phyloP scores from a whole-genome alignment of 495 filamentous ascomycete genomes.

The Penicillium mononematosum region DNA sequence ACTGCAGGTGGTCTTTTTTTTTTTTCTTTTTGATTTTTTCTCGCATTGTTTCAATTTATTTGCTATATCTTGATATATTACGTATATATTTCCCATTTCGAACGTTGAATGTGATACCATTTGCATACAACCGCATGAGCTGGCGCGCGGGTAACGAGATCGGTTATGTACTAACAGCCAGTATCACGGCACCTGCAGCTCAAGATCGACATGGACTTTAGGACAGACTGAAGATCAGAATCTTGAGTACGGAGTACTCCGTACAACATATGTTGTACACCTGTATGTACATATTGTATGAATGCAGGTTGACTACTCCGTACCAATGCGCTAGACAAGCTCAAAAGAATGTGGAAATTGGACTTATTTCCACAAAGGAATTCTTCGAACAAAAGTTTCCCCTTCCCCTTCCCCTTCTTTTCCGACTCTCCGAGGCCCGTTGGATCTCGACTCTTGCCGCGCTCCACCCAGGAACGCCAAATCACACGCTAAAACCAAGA shows the following conservation, averaged over 20 bases:
- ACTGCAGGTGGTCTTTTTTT: not conserved
- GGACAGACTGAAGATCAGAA: no score
- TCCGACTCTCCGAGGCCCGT: constrained; percentile 1
- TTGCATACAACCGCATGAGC: constrained; percentile 1
- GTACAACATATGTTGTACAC: no score
- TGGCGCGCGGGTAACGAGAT: constrained; percentile 10
- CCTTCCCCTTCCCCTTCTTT: not conserved
- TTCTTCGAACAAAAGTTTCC: not conserved
- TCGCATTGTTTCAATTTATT: not conserved
- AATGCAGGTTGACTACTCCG: not conserved
- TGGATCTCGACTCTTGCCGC: constrained; percentile 23
- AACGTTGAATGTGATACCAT: constrained; percentile 7
- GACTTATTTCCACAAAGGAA: not conserved
- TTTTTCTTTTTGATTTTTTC: not conserved
- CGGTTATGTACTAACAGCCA: not conserved
- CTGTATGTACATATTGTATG: not conserved
- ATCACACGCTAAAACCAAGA: constrained; percentile 27
- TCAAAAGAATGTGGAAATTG: not conserved
- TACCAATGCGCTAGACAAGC: no score
- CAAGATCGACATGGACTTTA: constrained; percentile 1
- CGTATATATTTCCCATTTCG: not conserved
- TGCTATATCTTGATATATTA: not conserved
- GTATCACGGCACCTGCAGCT: not conserved
- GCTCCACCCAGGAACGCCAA: constrained; percentile 18
- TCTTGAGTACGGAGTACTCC: no score